Percentiles rank a stretch among this genome's conserved stretches.
phyloP scores from a whole-genome alignment of 768 basidiomycete species.

The Lanmaoa pseudosensibilis region DNA sequence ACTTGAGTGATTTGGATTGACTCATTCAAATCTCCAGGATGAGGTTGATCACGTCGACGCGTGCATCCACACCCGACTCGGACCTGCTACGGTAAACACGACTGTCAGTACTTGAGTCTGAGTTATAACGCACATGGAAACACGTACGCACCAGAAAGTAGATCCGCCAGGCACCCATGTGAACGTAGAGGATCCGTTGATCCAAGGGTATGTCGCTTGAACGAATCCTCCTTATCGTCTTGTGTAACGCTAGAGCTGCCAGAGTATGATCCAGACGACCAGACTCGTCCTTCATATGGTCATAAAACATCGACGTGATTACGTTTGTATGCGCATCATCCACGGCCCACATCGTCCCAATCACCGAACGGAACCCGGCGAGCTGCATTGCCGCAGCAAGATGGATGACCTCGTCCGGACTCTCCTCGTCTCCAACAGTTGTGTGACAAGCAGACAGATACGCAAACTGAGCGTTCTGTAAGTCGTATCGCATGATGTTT shows the following conservation, averaged over 20 bases:
- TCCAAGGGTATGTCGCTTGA: not conserved
- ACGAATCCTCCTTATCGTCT: not conserved
- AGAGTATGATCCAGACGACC: not conserved
- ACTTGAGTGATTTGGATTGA: no score
- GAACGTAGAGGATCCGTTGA: conserved; percentile 3
- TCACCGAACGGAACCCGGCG: conserved; percentile 9
- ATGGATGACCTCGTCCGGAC: conserved; percentile 1
- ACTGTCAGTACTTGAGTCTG: not conserved
- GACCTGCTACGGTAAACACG: not conserved
- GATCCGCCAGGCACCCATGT: not conserved
- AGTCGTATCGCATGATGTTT: conserved; percentile 3
- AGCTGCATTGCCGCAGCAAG: conserved; percentile 4
- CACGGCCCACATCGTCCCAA: conserved; percentile 16
- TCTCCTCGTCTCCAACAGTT: not conserved
- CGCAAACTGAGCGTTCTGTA: conserved; percentile 9
- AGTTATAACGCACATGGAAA: not conserved
- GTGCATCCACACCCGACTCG: no score
- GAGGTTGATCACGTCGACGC: no score
- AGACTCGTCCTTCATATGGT: not conserved
- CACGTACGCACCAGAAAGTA: not conserved
- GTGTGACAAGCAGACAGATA: conserved; percentile 28
- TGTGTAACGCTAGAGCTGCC: not conserved
- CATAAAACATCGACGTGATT: conserved; percentile 2
- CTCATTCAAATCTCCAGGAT: no score
- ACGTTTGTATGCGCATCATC: conserved; percentile 3